Evolutionary conservation across 495 filamentous ascomycete genomes (phyloP), one percentile per base, ranked within the genome.

Genomic region (Hypoxylon fuscum): DNA sequence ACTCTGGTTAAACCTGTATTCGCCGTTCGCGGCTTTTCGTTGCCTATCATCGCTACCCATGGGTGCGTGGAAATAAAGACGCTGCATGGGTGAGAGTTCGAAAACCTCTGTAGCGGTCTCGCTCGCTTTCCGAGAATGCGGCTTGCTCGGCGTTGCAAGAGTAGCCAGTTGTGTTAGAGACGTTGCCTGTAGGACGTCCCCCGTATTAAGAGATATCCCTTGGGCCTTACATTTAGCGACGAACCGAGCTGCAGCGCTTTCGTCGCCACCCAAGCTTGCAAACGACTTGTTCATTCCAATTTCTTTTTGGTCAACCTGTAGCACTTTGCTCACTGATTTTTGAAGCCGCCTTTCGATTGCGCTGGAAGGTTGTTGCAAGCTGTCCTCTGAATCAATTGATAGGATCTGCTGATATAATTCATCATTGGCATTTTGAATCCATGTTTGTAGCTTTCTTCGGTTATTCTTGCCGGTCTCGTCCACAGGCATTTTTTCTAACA

Each of bases 1-100:
- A 49, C 88, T 89, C 63, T 89, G 88, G 66, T 91, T 91, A 68
- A 90, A 93, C 51, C 90, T 85, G n/a, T 85, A 86, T 58, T 83
- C 78, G 0, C 79, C 81, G 17, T 87, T 80, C 31, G 75, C 69
- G 0, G 76, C 75, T 20, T 79, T 68, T 34, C 76, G 66, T 32
- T 57, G 71, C 17, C 59, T 59, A 29, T 61, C 25, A 35, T 76
- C 71, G 0, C 70, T 69, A 2, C 79, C 75, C 73, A 79, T 78
- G 6, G 59, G 52, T 0, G 79, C 78, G 55, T 87, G 78, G 55
- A 90, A 91, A 68, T 89, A 90, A 12, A 91, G 72, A 18, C 81
- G 77, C 66, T 93, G 89, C 71, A 92, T 90, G 0, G 90, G 90
- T 0, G 88, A 86, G 5, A 93, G 78, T 4, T 81, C 80, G 60